These are phyloP conservation scores for Xylariaceae sp. DNA, from an alignment of 2,329 filamentous ascomycete species.

Conservation along the genomic window DNA sequence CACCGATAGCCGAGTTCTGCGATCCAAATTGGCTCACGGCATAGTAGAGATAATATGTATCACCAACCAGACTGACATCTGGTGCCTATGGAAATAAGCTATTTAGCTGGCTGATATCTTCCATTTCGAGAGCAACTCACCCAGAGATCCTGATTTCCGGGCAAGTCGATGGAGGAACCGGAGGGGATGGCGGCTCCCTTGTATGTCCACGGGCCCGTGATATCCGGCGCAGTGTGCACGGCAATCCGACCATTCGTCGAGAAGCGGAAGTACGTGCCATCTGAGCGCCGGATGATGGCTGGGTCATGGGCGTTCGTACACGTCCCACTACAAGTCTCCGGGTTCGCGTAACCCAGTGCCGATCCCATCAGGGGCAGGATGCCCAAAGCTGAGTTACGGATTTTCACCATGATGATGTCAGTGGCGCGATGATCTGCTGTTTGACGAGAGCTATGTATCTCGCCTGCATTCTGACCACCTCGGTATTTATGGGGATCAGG, in stretches of 20 bases:
- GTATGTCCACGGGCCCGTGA: slow-evolving; percentile 39
- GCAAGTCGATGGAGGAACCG: slow-evolving; percentile 34
- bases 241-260: slow-evolving; percentile 38
- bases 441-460: background rate
- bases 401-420: slow-evolving; percentile 5
- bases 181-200: slow-evolving; percentile 34
- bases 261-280: slow-evolving; percentile 41
- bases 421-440: background rate
- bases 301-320: slow-evolving; percentile 40
- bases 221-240: slow-evolving; percentile 34
- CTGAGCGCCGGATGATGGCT: slow-evolving; percentile 37
- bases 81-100: slow-evolving; percentile 55
- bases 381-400: slow-evolving; percentile 6
- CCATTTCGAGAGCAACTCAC: slow-evolving; percentile 24
- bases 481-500: slow-evolving; percentile 8
- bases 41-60: slow-evolving; percentile 62
- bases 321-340: slow-evolving; percentile 36
- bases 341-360: slow-evolving; percentile 31
- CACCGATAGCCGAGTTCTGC: slow-evolving; percentile 57
- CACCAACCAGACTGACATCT: slow-evolving; percentile 53
- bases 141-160: slow-evolving; percentile 37
- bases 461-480: background rate
- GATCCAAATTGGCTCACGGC: slow-evolving; percentile 57
- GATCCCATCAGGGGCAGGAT: slow-evolving; percentile 26
- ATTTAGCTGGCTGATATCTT: background rate